These are phyloP conservation scores for Gryganskiella cystojenkinii DNA, from an alignment of 192 early-diverging fungal genomes.

Conservation along the genomic window DNA sequence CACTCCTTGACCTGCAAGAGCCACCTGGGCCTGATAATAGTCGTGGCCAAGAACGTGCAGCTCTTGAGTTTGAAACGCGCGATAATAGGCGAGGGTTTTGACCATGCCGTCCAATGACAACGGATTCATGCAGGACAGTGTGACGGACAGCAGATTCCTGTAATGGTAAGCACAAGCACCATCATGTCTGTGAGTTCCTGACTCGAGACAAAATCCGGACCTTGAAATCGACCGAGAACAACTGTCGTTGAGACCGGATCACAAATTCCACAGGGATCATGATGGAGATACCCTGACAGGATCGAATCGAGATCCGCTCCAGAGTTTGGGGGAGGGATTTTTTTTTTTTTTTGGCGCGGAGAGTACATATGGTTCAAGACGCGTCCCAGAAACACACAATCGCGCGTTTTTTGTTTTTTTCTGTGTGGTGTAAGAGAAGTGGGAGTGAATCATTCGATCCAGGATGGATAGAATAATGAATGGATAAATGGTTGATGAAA, in stretches of 20 bases:
- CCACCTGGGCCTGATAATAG: neutral
- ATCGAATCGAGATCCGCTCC: slow-evolving; percentile 39
- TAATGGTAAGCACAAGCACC: slow-evolving; percentile 29
- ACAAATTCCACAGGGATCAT: slow-evolving; percentile 29
- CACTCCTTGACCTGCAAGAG: slow-evolving; percentile 18
- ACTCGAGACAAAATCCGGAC: slow-evolving; percentile 29
- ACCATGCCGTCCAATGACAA: slow-evolving; percentile 36
- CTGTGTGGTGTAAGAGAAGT: no score
- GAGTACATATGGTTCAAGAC: no score
- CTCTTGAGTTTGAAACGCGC: slow-evolving; percentile 17
- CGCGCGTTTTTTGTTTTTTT: no score
- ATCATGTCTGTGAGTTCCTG: slow-evolving; percentile 39
- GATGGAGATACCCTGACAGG: slow-evolving; percentile 30
- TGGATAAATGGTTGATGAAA: no score
- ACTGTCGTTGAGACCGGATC: slow-evolving; percentile 7
- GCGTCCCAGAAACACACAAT: no score
- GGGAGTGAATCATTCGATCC: no score
- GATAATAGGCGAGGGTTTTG: slow-evolving; percentile 9
- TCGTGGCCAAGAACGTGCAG: slow-evolving; percentile 47
- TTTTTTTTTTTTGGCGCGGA: no score
- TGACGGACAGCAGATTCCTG: slow-evolving; percentile 29
- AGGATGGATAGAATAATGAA: no score
- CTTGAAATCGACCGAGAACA: slow-evolving; percentile 33
- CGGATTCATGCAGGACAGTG: slow-evolving; percentile 32
- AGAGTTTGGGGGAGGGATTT: slow-evolving; percentile 30